Base-by-base conservation (phyloP, 441 rosid genomes). In the Gossypium schwendimanii region DNA sequence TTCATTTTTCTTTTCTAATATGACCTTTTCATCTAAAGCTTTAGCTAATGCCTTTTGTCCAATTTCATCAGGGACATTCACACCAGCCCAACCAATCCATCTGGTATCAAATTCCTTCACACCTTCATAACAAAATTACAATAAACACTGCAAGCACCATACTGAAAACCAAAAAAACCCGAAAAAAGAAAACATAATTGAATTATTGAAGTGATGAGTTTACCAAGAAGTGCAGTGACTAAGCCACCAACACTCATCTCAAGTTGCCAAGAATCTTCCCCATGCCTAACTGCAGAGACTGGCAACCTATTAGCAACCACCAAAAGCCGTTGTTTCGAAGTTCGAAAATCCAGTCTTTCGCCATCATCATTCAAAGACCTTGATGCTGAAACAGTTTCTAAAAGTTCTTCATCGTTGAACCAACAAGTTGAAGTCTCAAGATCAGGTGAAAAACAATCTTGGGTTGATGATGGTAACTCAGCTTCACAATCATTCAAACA, bases 51-150 rank as follows among this genome's bases (percentile, higher is more conserved):
- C 81, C 59, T 53, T 80, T 73, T 87, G 88, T 52, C 96, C 96
- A 72, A 76, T 76, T 71, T 84, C 89, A 81, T 90, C 96, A 53
- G 89, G 85, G 26, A 90, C 93, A 74, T 87, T 87, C 65, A 88
- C 93, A 60, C 96, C 96, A 71, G 96, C 93, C 96, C 93, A 90
- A 71, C 96, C 96, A 79, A 90, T 88, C 96, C 96, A 90, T 73
- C 86, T 88, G 65, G 93, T 85, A 70, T 90, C 93, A 66, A 88
- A 88, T 74, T 88, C 93, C 78, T 79, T 88, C 82, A 90, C 86
- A 64, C 93, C 96, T 90, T 81, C 69, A 68, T 20, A 11, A 41
- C 44, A n/a, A 20, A 41, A 62, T 33, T 1, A 62, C 45, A 44
- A 14, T 50, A 50, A 50, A 12, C 15, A 50, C 7, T 5, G 20